Base-by-base conservation (phyloP, 2,329 filamentous ascomycete genomes). In the Epichloe coenophiala region DNA sequence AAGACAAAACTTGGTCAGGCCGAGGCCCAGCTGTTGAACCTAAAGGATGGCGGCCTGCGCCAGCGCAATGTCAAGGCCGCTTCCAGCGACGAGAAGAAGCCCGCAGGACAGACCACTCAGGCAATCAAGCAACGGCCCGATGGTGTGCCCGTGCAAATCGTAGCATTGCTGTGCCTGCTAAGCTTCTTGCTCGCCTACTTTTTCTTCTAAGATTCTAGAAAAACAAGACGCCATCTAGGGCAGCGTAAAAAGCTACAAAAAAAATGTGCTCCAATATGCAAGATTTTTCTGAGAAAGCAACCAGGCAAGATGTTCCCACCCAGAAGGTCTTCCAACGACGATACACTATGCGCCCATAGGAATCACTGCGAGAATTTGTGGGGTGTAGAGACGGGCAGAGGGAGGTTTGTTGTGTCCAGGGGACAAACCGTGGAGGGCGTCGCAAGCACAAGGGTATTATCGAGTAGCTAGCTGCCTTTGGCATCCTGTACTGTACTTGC, bases 121-220 rank as follows among this genome's bases (percentile, higher is more conserved):
- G 74, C 74, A 59, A 72, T 71, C 54, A 74, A 71, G 63, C 75
- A 70, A 65, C 82, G 69, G 6, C 62, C 65, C 57, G 81, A 89
- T 59, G 91, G 93, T 21, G 91, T 98, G 3, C 83, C 93, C 1
- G 80, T 98, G 47, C 84, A 91, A 66, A 79, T 91, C 55, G 87
- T 87, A 43, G 91, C 93, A 21, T 73, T 81, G 21, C 72, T 98
- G 42, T 96, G 90, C 65, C 73, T 98, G 60, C 61, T 95, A 56
- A 90, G 88, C 73, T 98, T 98, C 72, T 70, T 98, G 63, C 78
- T 97, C 59, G 93, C 89, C 50, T 98, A 96, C 71, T 80, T 97
- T 68, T 89, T 98, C 74, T 98, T 98, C 70, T 98, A 82, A 40
- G 33, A 15, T 5, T 2, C 5, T 23, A 13, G 4, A 42, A 21